These are phyloP conservation scores for Penicillium bialowiezense DNA, from an alignment of 495 filamentous ascomycete genomes.

Conservation along the genomic window DNA sequence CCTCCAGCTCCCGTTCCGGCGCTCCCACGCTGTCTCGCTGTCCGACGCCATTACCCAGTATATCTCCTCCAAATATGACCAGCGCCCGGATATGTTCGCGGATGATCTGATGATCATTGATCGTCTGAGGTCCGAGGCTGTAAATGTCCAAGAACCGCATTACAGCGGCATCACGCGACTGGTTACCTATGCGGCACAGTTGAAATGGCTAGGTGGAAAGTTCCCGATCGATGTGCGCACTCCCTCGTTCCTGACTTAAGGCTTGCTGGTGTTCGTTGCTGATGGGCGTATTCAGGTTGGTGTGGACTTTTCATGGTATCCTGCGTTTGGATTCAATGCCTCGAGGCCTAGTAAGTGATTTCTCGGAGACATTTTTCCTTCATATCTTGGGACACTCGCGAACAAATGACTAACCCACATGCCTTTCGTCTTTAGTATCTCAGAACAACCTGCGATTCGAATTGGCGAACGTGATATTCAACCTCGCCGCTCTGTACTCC, in stretches of 20 bases:
- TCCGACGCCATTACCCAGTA: conserved; percentile 87
- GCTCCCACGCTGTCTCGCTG: conserved; percentile 71
- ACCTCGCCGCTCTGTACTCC: conserved; percentile 88
- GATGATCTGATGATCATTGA: conserved; percentile 87
- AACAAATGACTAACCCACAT: background rate
- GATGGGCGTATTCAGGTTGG: conserved; percentile 61
- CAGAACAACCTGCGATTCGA: conserved; percentile 95
- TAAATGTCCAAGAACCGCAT: conserved; percentile 87
- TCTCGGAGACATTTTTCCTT: no score
- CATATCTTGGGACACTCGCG: no score
- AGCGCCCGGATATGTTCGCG: conserved; percentile 96
- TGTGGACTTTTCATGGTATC: conserved; percentile 93
- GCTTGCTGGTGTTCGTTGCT: background rate
- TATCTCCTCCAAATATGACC: conserved; percentile 98
- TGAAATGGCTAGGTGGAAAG: conserved; percentile 92
- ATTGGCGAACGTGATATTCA: conserved; percentile 89
- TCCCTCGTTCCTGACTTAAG: background rate
- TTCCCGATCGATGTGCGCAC: conserved; percentile 87
- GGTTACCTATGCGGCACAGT: conserved; percentile 83
- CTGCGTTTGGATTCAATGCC: conserved; percentile 86
- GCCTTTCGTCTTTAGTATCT: conserved; percentile 45
- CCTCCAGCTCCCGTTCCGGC: conserved; percentile 79
- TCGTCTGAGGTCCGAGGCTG: conserved; percentile 71
- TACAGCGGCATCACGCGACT: conserved; percentile 85
- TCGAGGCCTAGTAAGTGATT: conserved; percentile 59